Evolutionary conservation across 805 yeast species (phyloP).

Genomic region (Zygoascus bituminiphila): DNA sequence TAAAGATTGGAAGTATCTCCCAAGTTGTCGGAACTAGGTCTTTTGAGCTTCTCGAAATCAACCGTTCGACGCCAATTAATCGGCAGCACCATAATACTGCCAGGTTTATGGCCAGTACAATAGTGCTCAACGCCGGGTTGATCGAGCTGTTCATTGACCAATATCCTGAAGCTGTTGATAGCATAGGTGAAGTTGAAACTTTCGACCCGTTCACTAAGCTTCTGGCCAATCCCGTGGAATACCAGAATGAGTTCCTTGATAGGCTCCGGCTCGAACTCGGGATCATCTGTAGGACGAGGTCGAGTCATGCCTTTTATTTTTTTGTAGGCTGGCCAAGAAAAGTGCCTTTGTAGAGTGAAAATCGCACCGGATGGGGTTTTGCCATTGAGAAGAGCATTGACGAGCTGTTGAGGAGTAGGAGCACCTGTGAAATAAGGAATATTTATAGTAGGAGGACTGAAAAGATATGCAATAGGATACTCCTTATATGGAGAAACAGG

Average conservation of each 20-base stretch:
- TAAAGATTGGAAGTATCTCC: not conserved
- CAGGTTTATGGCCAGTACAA: conserved; percentile 13
- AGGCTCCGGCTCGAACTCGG: conserved; percentile 26
- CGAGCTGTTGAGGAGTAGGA: conserved; percentile 11
- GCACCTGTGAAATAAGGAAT: conserved; percentile 11
- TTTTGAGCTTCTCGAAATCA: conserved; percentile 29
- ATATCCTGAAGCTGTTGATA: conserved; percentile 31
- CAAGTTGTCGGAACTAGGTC: conserved; percentile 2
- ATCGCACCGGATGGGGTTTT: conserved; percentile 17
- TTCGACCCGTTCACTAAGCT: conserved; percentile 69
- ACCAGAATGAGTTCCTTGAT: conserved; percentile 65
- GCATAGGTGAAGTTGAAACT: conserved; percentile 81
- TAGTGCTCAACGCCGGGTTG: conserved; percentile 15
- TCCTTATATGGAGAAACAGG: not conserved
- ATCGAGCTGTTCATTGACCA: conserved; percentile 23
- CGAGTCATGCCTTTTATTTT: conserved; percentile 16
- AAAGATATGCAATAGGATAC: conserved; percentile 17
- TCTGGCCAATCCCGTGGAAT: conserved; percentile 93
- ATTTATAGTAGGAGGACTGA: conserved; percentile 8
- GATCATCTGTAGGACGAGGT: conserved; percentile 23
- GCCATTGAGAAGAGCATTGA: conserved; percentile 16
- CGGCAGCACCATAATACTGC: conserved; percentile 42
- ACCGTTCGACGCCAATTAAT: conserved; percentile 79
- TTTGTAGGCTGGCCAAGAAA: conserved; percentile 28
- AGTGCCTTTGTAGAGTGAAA: conserved; percentile 23